Evolutionary conservation across 75 land plant genomes (phyloP).

Genomic region (Chamaecyparis obtusa): DNA sequence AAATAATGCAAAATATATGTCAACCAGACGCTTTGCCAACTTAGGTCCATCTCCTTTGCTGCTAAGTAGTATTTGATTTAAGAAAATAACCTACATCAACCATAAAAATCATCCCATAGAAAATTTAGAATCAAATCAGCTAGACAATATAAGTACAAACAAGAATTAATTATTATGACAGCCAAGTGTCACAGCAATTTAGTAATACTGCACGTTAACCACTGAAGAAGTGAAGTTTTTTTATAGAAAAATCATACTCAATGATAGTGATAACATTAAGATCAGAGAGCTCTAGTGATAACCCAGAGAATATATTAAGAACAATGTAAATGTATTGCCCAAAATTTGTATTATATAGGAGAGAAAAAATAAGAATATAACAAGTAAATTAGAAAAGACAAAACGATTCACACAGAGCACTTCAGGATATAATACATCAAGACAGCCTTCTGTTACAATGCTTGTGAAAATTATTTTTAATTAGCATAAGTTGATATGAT

Average conservation of each 20-base stretch:
- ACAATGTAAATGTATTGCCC: neutral
- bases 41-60: slow-evolving; percentile 89
- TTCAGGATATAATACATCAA: neutral
- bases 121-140: neutral
- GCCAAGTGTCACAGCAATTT: neutral
- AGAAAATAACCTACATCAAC: slow-evolving; percentile 77
- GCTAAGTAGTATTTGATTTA: slow-evolving; percentile 77
- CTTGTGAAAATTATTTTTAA: neutral
- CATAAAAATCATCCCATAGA: neutral
- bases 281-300: neutral
- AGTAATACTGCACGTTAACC: neutral
- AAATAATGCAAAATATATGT: slow-evolving; percentile 95
- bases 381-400: neutral
- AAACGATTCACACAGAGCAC: neutral
- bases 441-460: neutral
- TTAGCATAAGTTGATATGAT: neutral
- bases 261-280: neutral
- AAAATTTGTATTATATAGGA: neutral
- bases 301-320: neutral
- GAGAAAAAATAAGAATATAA: neutral
- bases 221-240: neutral
- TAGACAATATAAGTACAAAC: neutral
- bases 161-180: neutral
- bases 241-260: neutral
- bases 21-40: slow-evolving; percentile 82